These are phyloP conservation scores for Pneumocystis jirovecii DNA, from an alignment of 1,139 yeast species.

Conservation along the genomic window DNA sequence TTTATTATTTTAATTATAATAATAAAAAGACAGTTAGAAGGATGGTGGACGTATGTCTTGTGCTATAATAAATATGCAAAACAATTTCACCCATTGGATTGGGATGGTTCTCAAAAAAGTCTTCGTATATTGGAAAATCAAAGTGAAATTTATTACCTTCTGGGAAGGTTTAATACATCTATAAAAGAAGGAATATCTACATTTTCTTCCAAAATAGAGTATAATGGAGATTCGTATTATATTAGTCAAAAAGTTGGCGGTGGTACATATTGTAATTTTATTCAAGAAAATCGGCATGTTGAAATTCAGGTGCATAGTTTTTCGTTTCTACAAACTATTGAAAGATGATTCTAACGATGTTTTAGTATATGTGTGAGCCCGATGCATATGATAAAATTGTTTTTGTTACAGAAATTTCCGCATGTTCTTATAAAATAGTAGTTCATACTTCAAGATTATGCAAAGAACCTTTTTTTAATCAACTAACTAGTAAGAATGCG, in stretches of 20 bases:
- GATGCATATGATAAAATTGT: conserved; percentile 24
- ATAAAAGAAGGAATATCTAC: conserved; percentile 5
- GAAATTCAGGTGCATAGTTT: conserved; percentile 41
- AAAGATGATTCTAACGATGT: background rate
- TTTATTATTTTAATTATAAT: background rate
- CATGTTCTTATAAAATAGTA: conserved; percentile 58
- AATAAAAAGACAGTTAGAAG: conserved; percentile 19
- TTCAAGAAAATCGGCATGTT: conserved; percentile 44
- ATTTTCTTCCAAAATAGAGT: conserved; percentile 18
- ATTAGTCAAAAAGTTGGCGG: conserved; percentile 39
- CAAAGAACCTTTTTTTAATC: conserved; percentile 33
- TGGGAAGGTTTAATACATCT: conserved; percentile 2
- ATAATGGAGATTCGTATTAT: conserved; percentile 29
- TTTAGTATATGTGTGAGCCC: conserved; percentile 35
- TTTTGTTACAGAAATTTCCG: conserved; percentile 46
- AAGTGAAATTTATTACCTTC: conserved; percentile 11
- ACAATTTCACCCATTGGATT: conserved; percentile 37
- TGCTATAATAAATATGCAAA: conserved; percentile 41
- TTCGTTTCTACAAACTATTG: background rate
- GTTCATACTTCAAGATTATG: conserved; percentile 50
- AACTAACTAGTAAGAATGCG: conserved; percentile 29
- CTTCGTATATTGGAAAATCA: conserved; percentile 12
- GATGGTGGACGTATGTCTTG: conserved; percentile 52
- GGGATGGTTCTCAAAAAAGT: conserved; percentile 14
- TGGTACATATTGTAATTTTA: conserved; percentile 65